Percentiles rank a stretch among this genome's conserved stretches.
Evolutionary conservation across 148 eudicot genomes (phyloP).

Genomic region (Hydrangea macrophylla): DNA sequence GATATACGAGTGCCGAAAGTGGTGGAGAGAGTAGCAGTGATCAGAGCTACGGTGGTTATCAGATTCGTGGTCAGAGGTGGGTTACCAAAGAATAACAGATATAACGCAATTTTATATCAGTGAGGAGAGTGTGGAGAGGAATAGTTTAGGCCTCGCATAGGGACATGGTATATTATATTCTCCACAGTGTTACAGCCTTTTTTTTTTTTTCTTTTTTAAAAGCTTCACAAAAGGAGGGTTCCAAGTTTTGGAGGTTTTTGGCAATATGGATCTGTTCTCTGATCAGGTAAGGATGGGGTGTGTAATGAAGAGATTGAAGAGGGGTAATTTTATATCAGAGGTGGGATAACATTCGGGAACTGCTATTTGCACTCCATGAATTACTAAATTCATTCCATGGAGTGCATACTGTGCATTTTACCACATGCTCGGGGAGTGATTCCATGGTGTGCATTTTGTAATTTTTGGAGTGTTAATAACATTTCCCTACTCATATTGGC

Average conservation of each 20-base stretch:
- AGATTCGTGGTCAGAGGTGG: constrained; percentile 85
- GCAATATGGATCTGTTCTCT: neutral
- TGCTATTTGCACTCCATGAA: no score
- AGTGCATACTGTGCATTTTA: neutral
- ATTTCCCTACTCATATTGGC: no score
- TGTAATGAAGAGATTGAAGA: neutral
- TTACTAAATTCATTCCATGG: no score
- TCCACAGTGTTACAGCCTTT: neutral
- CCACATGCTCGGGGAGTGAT: neutral
- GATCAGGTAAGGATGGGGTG: neutral
- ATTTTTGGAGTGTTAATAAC: no score
- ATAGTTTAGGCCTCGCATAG: neutral
- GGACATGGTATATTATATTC: neutral
- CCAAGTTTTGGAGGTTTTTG: neutral
- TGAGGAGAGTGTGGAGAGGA: neutral
- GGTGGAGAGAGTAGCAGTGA: constrained; percentile 98
- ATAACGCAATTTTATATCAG: neutral
- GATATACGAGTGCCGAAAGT: constrained; percentile 85
- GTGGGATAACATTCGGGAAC: neutral
- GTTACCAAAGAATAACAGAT: constrained; percentile 62
- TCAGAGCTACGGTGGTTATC: constrained; percentile 59
- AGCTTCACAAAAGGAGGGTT: neutral
- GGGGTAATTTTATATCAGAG: neutral
- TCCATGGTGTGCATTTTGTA: constrained; percentile 1
- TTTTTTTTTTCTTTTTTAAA: no score